Evolutionary conservation across 2,329 filamentous ascomycete genomes (phyloP).

Genomic region (Colletotrichum orbiculare): DNA sequence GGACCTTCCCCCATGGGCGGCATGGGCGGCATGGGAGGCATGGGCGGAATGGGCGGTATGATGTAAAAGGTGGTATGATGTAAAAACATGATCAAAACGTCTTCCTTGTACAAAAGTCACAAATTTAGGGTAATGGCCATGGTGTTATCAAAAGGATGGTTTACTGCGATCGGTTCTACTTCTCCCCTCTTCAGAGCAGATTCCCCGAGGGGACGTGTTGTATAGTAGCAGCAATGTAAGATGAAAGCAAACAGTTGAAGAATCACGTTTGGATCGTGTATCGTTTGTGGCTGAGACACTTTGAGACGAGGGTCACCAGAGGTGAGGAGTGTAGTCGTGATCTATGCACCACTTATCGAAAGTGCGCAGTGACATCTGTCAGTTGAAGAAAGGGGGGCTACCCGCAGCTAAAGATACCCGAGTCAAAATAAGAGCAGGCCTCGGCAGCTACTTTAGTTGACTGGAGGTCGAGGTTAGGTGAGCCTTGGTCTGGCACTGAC

Average conservation of each 20-base stretch:
- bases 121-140: slow-evolving; percentile 58
- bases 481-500: slow-evolving; percentile 11
- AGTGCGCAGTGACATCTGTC: slow-evolving; percentile 22
- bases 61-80: slow-evolving; percentile 73
- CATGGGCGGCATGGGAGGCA: slow-evolving; percentile 75
- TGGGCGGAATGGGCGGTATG: slow-evolving; percentile 72
- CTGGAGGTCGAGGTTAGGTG: slow-evolving; percentile 3
- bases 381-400: neutral
- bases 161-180: slow-evolving; percentile 47
- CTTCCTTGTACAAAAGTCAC: slow-evolving; percentile 41
- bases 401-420: neutral
- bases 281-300: too few relatives aligned
- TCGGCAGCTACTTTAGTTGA: slow-evolving; percentile 23
- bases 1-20: slow-evolving; percentile 68
- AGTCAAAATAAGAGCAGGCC: slow-evolving; percentile 4
- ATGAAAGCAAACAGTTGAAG: slow-evolving; percentile 32
- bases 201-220: slow-evolving; percentile 36
- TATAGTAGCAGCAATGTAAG: slow-evolving; percentile 39
- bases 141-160: slow-evolving; percentile 57
- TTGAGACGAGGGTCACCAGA: too few relatives aligned
- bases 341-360: neutral
- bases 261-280: neutral
- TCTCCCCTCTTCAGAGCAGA: slow-evolving; percentile 36
- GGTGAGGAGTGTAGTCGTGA: too few relatives aligned
- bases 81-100: slow-evolving; percentile 50